phyloP scores from a whole-genome alignment of 2,329 filamentous ascomycete species.

The Claviceps sp. region DNA sequence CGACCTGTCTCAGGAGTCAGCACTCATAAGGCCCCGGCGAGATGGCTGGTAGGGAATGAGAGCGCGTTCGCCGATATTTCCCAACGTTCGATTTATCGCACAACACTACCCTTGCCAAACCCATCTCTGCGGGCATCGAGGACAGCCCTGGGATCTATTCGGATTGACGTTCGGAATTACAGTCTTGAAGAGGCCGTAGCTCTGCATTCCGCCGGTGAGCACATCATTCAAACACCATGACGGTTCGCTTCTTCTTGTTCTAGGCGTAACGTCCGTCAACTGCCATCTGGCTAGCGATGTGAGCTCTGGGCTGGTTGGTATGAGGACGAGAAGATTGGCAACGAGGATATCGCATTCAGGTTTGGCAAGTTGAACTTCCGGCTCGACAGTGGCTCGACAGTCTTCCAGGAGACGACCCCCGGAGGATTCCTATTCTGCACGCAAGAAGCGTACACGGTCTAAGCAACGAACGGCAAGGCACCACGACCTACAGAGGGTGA shows the following conservation, averaged over 20 bases:
- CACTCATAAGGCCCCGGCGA: too few relatives aligned
- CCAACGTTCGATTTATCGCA: slow-evolving; percentile 36
- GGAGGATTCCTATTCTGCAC: slow-evolving; percentile 70
- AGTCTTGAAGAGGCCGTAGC: too few relatives aligned
- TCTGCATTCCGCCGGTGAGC: slow-evolving; percentile 26
- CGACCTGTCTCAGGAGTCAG: too few relatives aligned
- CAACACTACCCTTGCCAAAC: slow-evolving; percentile 22
- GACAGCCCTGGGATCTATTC: slow-evolving; percentile 18
- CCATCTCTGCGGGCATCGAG: slow-evolving; percentile 22
- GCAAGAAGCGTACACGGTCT: slow-evolving; percentile 63
- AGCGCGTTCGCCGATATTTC: slow-evolving; percentile 49
- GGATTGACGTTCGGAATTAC: slow-evolving; percentile 69
- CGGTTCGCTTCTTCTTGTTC: slow-evolving; percentile 53
- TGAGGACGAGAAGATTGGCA: slow-evolving; percentile 44
- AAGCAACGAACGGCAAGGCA: slow-evolving; percentile 21
- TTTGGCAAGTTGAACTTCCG: slow-evolving; percentile 94
- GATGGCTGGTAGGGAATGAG: slow-evolving; percentile 20
- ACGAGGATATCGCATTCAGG: slow-evolving; percentile 93
- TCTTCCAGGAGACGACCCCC: slow-evolving; percentile 80
- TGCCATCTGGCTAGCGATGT: slow-evolving; percentile 80
- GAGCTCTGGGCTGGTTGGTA: slow-evolving; percentile 55
- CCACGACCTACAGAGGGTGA: slow-evolving; percentile 29
- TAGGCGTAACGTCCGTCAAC: slow-evolving; percentile 87
- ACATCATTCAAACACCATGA: slow-evolving; percentile 53
- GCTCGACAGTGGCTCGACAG: slow-evolving; percentile 44